phyloP scores from a whole-genome alignment of 2,329 filamentous ascomycete species.

The Orbilia ellipsospora region DNA sequence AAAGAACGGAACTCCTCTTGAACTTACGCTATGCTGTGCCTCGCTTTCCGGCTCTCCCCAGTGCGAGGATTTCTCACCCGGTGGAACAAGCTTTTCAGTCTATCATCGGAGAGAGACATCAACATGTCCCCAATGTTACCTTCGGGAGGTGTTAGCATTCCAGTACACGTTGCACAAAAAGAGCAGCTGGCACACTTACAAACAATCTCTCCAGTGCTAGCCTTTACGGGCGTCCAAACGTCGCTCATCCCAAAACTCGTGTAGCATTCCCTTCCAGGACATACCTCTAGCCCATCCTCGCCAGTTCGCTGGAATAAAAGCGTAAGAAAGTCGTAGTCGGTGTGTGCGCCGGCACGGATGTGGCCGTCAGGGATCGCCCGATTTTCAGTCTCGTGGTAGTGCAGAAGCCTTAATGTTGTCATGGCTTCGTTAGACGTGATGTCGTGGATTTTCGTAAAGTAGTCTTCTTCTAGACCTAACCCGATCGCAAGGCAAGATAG shows the following conservation, averaged over 20 bases:
- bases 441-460: slow-evolving; percentile 70
- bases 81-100: slow-evolving; percentile 75
- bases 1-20: background rate
- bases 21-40: slow-evolving; percentile 70
- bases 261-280: slow-evolving; percentile 71
- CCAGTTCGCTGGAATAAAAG: slow-evolving; percentile 72
- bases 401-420: slow-evolving; percentile 69
- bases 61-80: slow-evolving; percentile 69
- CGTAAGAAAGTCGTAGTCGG: slow-evolving; percentile 73
- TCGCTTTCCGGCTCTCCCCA: slow-evolving; percentile 69
- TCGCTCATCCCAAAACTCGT: slow-evolving; percentile 72
- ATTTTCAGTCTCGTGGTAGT: slow-evolving; percentile 68
- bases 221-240: slow-evolving; percentile 73
- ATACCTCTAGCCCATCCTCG: slow-evolving; percentile 73
- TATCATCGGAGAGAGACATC: slow-evolving; percentile 75
- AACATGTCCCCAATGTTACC: slow-evolving; percentile 69
- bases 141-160: slow-evolving; percentile 38
- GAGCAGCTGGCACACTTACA: slow-evolving; percentile 62
- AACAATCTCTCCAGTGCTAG: slow-evolving; percentile 68
- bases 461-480: slow-evolving; percentile 69
- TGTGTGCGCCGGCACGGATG: slow-evolving; percentile 71
- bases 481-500: slow-evolving; percentile 72
- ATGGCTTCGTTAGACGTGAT: slow-evolving; percentile 66
- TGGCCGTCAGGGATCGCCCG: slow-evolving; percentile 59
- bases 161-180: slow-evolving; percentile 11